These are phyloP conservation scores for Logfia minima DNA, from an alignment of 129 eudicot species.

Conservation along the genomic window DNA sequence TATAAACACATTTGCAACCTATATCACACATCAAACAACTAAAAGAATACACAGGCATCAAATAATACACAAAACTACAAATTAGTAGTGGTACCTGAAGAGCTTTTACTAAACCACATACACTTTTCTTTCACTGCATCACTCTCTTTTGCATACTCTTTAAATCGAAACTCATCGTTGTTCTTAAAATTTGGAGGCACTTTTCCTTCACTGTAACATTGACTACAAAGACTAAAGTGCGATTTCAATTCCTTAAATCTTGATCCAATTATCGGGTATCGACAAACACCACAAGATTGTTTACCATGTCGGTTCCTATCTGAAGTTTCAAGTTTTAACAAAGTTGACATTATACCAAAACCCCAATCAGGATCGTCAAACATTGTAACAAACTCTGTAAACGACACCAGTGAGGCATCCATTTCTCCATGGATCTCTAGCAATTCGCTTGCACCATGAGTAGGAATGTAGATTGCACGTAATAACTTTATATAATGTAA, in stretches of 20 bases:
- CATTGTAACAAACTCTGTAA: slow-evolving; percentile 66
- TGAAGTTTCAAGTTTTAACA: slow-evolving; percentile 71
- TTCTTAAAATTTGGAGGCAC: slow-evolving; percentile 78
- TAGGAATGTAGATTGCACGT: slow-evolving; percentile 81
- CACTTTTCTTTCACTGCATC: slow-evolving; percentile 94
- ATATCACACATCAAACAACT: slow-evolving; percentile 36
- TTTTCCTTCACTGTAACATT: slow-evolving; percentile 93
- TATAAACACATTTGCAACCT: slow-evolving; percentile 26
- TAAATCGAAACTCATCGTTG: slow-evolving; percentile 75
- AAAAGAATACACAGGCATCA: slow-evolving; percentile 29
- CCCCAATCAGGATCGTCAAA: slow-evolving; percentile 98
- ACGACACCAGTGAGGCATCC: slow-evolving; percentile 63
- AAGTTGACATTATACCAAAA: slow-evolving; percentile 68
- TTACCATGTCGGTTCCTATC: slow-evolving; percentile 87
- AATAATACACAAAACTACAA: slow-evolving; percentile 26
- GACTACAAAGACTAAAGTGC: slow-evolving; percentile 77
- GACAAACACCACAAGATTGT: slow-evolving; percentile 75
- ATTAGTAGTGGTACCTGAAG: slow-evolving; percentile 36
- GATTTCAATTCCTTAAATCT: slow-evolving; percentile 88
- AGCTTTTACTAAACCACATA: slow-evolving; percentile 68
- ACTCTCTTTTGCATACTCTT: slow-evolving; percentile 71
- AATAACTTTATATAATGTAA: slow-evolving; percentile 60
- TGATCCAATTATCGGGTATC: slow-evolving; percentile 89
- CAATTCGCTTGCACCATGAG: slow-evolving; percentile 75
- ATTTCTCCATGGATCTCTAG: slow-evolving; percentile 81